phyloP scores from a whole-genome alignment of 805 yeast species.

The Torulaspora microellipsoides region DNA sequence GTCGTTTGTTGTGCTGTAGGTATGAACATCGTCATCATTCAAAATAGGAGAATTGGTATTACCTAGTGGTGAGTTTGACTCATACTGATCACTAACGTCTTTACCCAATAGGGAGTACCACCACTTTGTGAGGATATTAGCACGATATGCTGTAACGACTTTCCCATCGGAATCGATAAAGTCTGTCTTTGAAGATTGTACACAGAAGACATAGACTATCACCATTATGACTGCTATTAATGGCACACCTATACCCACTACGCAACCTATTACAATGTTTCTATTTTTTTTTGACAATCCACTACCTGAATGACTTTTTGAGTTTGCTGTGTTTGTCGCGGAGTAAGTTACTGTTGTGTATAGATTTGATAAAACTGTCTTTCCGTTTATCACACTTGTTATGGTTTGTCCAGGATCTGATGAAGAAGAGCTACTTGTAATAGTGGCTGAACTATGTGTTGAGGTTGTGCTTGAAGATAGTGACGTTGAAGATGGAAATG shows the following conservation, averaged over 20 bases:
- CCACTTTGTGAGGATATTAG: slow-evolving; percentile 29
- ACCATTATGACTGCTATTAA: slow-evolving; percentile 32
- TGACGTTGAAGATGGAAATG: slow-evolving; percentile 4
- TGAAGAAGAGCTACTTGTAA: slow-evolving; percentile 1
- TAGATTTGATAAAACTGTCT: slow-evolving; percentile 32
- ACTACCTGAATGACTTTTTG: slow-evolving; percentile 6
- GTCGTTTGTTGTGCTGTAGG: slow-evolving; percentile 6
- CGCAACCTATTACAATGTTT: slow-evolving; percentile 61
- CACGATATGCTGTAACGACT: slow-evolving; percentile 34
- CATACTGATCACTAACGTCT: slow-evolving; percentile 20
- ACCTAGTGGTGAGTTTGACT: slow-evolving; percentile 23
- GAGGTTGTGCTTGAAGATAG: slow-evolving; percentile 6
- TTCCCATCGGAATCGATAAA: slow-evolving; percentile 37
- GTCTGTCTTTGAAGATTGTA: slow-evolving; percentile 30
- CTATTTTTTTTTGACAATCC: slow-evolving; percentile 49
- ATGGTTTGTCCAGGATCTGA: slow-evolving; percentile 13
- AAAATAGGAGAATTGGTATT: slow-evolving; percentile 9
- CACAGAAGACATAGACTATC: slow-evolving; percentile 29
- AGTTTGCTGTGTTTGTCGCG: slow-evolving; percentile 21
- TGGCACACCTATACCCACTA: slow-evolving; percentile 69
- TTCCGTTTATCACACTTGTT: slow-evolving; percentile 33
- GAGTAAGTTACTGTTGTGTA: slow-evolving; percentile 32
- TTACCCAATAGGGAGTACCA: slow-evolving; percentile 32
- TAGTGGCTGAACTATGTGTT: slow-evolving; percentile 3
- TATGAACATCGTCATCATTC: slow-evolving; percentile 9